Evolutionary conservation across 2,329 filamentous ascomycete genomes (phyloP).

Genomic region (Phyllosticta capitalensis): DNA sequence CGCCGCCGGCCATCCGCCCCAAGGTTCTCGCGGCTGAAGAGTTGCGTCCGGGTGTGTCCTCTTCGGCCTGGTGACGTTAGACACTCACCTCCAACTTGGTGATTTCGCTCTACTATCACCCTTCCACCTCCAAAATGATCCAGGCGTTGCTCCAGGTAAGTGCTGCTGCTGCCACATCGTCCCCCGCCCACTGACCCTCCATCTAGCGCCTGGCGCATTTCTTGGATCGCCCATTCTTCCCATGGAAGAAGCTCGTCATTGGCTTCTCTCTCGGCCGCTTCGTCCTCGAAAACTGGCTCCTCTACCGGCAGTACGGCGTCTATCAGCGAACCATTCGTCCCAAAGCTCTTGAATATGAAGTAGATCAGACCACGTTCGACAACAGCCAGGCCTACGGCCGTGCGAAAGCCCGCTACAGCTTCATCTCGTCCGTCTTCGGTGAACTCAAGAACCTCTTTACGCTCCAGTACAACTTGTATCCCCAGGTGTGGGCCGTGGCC

Average conservation of each 20-base stretch:
- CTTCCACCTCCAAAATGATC: conserved; percentile 8
- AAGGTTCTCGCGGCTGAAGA: conserved; percentile 1
- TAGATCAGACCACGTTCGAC: conserved; percentile 83
- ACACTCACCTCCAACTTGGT: neutral
- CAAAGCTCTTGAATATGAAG: conserved; percentile 78
- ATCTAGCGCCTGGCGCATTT: conserved; percentile 62
- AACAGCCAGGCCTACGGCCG: conserved; percentile 94
- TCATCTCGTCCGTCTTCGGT: conserved; percentile 70
- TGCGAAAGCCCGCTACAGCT: conserved; percentile 84
- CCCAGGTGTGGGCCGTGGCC: conserved; percentile 78
- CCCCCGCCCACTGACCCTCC: neutral
- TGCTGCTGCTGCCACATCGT: neutral
- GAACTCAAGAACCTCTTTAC: conserved; percentile 83
- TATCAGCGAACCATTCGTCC: conserved; percentile 72
- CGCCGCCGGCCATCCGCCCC: conserved; percentile 1
- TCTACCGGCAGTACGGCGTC: conserved; percentile 80
- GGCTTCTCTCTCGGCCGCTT: conserved; percentile 91
- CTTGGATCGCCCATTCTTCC: conserved; percentile 86
- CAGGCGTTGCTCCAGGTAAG: conserved; percentile 10
- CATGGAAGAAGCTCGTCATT: conserved; percentile 94
- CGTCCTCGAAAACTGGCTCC: conserved; percentile 80
- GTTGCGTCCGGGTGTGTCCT: neutral
- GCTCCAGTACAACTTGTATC: conserved; percentile 83
- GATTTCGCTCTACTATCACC: neutral
- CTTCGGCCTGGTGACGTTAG: neutral